Percentiles rank a stretch among this genome's conserved stretches.
phyloP scores from a whole-genome alignment of 129 eudicot species.

The Arctium minus region DNA sequence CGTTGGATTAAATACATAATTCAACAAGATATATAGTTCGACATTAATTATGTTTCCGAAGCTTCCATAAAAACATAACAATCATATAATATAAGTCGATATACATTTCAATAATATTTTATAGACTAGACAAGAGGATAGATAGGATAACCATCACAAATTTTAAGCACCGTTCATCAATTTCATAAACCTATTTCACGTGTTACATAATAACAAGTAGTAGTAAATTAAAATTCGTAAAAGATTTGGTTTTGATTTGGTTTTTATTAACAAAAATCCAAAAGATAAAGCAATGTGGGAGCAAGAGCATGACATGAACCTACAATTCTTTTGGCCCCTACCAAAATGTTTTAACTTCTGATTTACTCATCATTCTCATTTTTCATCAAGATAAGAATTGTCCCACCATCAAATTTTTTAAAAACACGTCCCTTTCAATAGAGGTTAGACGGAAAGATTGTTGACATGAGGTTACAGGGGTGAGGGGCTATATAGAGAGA shows the following conservation, averaged over 20 bases:
- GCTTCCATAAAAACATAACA: background rate
- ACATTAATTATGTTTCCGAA: background rate
- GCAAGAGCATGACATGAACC: background rate
- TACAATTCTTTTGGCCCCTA: background rate
- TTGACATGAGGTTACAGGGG: no score
- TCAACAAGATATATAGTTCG: background rate
- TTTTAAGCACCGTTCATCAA: background rate
- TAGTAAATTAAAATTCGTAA: background rate
- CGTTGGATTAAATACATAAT: background rate
- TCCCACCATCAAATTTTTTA: background rate
- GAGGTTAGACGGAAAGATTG: no score
- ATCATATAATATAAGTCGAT: background rate
- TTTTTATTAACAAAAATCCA: background rate
- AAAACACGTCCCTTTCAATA: no score
- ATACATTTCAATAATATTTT: background rate
- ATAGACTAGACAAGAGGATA: background rate
- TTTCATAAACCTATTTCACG: background rate
- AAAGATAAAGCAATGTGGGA: constrained; percentile 7
- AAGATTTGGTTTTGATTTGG: constrained; percentile 9
- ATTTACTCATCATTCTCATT: background rate
- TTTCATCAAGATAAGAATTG: background rate
- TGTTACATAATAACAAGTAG: background rate
- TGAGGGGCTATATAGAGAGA: no score
- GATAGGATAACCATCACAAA: background rate
- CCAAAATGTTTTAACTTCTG: background rate